phyloP scores from a whole-genome alignment of 164 flowering plant genomes.

The Tetracentron sinense region DNA sequence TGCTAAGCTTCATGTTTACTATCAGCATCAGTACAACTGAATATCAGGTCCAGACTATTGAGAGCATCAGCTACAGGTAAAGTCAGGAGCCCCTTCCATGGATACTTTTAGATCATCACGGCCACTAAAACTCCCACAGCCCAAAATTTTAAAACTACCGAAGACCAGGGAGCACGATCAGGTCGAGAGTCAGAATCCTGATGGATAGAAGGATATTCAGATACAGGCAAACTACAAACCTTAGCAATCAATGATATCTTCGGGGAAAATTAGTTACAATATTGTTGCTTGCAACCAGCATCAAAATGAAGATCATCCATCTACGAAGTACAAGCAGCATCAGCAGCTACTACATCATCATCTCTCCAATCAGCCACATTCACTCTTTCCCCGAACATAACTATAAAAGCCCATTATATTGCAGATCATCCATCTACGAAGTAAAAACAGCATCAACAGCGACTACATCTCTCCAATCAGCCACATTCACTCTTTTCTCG shows the following conservation, averaged over 20 bases:
- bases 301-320: constrained; percentile 30
- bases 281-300: constrained; percentile 26
- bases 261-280: not conserved
- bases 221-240: too few relatives aligned
- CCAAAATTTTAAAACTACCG: constrained; percentile 5
- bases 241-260: too few relatives aligned
- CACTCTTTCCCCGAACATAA: constrained; percentile 28
- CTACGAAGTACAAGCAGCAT: constrained; percentile 35
- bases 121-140: constrained; percentile 23
- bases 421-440: constrained; percentile 27
- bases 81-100: constrained; percentile 10
- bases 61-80: constrained; percentile 25
- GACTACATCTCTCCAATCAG: constrained; percentile 27
- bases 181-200: constrained; percentile 25
- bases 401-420: too few relatives aligned
- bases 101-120: constrained; percentile 20
- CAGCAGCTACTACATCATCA: constrained; percentile 40
- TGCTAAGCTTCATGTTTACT: constrained; percentile 8
- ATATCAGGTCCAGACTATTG: constrained; percentile 10
- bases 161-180: constrained; percentile 23
- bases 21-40: constrained; percentile 2
- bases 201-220: constrained; percentile 16
- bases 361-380: constrained; percentile 28
- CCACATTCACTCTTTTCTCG: constrained; percentile 35
- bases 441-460: constrained; percentile 45